A percentile compares a stretch with the other conserved stretches of the same genome.
phyloP scores from a whole-genome alignment of 495 filamentous ascomycete genomes.

The Chaetomium cochliodes region DNA sequence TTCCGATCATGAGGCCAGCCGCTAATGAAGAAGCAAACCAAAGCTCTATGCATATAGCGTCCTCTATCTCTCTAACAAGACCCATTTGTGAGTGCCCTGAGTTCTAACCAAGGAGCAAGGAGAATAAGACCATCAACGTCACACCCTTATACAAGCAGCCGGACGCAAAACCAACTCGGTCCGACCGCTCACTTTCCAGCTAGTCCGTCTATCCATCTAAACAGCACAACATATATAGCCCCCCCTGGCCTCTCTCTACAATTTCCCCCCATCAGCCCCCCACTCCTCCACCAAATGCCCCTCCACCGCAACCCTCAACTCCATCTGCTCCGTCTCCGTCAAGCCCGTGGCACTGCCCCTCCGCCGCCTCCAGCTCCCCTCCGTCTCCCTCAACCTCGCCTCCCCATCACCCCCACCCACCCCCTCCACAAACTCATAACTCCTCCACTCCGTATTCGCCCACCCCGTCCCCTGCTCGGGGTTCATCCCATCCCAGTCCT shows the following conservation, averaged over 20 bases:
- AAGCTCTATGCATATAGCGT: too few species aligned
- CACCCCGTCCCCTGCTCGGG: conserved; percentile 70
- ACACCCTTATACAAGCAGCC: too few species aligned
- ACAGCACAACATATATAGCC: neutral
- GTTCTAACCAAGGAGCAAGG: too few species aligned
- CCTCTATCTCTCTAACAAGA: too few species aligned
- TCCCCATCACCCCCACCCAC: conserved; percentile 51
- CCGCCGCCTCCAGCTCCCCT: conserved; percentile 53
- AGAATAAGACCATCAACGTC: too few species aligned
- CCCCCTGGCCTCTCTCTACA: neutral
- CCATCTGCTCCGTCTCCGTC: conserved; percentile 46
- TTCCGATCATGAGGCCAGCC: too few species aligned
- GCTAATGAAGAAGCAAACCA: too few species aligned
- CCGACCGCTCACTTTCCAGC: too few species aligned
- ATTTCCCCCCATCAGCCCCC: conserved; percentile 7
- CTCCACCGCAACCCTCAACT: conserved; percentile 39
- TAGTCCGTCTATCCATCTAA: neutral
- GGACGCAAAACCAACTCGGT: too few species aligned
- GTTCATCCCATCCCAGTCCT: conserved; percentile 71
- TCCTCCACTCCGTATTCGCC: conserved; percentile 79
- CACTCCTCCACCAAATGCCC: conserved; percentile 33
- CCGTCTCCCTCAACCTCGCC: conserved; percentile 59
- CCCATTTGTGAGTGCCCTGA: too few species aligned
- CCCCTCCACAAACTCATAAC: conserved; percentile 64
- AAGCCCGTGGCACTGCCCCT: conserved; percentile 49